phyloP scores from a whole-genome alignment of 441 rosid genomes.

The Isatis lusitanica region DNA sequence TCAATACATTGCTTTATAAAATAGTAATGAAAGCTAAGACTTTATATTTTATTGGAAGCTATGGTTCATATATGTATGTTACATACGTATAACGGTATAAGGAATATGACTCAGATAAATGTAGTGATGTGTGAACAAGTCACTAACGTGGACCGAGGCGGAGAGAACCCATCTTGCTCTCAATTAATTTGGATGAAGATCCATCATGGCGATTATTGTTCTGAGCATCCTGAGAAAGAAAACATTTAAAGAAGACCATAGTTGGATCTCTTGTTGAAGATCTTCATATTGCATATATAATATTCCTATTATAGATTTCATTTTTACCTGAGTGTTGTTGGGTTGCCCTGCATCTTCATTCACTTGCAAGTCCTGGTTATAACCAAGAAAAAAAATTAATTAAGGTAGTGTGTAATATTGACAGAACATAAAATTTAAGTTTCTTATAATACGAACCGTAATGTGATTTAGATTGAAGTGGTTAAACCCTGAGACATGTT shows the following conservation, averaged over 20 bases:
- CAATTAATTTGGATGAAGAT: background rate
- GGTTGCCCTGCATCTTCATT: background rate
- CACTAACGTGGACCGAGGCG: background rate
- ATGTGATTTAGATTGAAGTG: conserved; percentile 1
- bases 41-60: background rate
- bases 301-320: background rate
- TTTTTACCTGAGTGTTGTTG: background rate
- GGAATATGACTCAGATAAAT: background rate
- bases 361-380: conserved; percentile 5
- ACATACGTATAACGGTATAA: background rate
- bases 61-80: background rate
- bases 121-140: background rate
- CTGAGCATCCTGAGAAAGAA: background rate
- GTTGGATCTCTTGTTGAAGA: background rate
- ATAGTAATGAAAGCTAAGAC: background rate
- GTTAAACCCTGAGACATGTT: background rate
- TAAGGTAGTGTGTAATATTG: background rate
- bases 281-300: background rate
- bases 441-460: background rate
- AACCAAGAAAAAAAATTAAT: background rate
- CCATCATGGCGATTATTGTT: background rate
- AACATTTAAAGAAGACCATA: background rate
- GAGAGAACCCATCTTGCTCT: background rate
- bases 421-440: background rate
- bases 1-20: background rate